Conservation (phyloP, 805 yeast genomes). For the Saturnispora ahearnii region DNA sequence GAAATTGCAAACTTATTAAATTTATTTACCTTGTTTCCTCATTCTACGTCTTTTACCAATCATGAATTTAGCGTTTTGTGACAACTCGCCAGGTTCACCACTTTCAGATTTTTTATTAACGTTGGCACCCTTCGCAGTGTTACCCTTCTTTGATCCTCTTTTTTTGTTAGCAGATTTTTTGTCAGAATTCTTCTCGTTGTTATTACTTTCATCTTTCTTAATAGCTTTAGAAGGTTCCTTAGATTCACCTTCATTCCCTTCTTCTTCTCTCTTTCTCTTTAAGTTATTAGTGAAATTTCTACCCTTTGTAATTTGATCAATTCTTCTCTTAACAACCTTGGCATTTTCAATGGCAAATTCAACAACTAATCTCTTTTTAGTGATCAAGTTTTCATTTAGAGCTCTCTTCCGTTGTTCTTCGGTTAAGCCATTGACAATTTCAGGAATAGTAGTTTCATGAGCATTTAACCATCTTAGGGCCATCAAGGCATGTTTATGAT, state of each 20-base stretch:
- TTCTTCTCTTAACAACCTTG: constrained; percentile 83
- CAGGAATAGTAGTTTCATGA: constrained; percentile 67
- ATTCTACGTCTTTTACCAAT: constrained; percentile 64
- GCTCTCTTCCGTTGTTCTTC: constrained; percentile 58
- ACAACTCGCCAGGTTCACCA: constrained; percentile 19
- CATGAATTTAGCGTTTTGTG: constrained; percentile 50
- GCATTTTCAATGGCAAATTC: constrained; percentile 97
- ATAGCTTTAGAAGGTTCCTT: background rate
- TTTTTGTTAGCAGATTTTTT: constrained; percentile 17
- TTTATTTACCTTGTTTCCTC: constrained; percentile 31
- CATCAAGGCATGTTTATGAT: constrained; percentile 89
- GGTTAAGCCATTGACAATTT: constrained; percentile 58
- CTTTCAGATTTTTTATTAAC: constrained; percentile 5
- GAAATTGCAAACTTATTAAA: constrained; percentile 3
- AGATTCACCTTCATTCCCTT: constrained; percentile 14
- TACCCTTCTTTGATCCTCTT: constrained; percentile 20
- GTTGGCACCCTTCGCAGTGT: constrained; percentile 7
- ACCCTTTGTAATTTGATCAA: constrained; percentile 44
- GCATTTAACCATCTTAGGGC: constrained; percentile 96
- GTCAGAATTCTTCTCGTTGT: constrained; percentile 21
- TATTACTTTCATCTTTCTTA: background rate
- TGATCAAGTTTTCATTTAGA: constrained; percentile 39
- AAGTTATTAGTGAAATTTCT: constrained; percentile 20
- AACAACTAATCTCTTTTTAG: constrained; percentile 71
- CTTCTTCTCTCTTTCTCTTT: constrained; percentile 19